Evolutionary conservation across 192 early-diverging fungal genomes (phyloP).

Genomic region (Paraglomus brasilianum): DNA sequence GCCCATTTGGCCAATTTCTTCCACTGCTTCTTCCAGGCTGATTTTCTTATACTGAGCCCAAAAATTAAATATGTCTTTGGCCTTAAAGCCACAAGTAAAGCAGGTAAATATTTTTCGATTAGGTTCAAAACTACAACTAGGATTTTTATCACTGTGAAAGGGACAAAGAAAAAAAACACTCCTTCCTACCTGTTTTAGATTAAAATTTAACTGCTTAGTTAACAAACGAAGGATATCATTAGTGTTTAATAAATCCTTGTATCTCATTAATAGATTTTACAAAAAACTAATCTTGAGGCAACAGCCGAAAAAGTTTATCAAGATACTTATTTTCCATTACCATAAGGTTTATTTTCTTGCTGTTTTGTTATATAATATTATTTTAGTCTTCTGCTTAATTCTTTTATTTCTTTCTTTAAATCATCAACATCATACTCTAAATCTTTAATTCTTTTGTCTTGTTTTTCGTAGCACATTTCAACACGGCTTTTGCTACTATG

Average conservation of each 20-base stretch:
- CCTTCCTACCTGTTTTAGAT: background rate
- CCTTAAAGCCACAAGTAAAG: constrained; percentile 18
- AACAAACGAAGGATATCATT: constrained; percentile 17
- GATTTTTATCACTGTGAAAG: constrained; percentile 17
- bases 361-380: too few species aligned
- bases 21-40: background rate
- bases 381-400: too few species aligned
- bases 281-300: too few species aligned
- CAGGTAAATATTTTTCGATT: constrained; percentile 25
- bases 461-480: too few species aligned
- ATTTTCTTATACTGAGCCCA: constrained; percentile 18
- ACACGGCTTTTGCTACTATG: too few species aligned
- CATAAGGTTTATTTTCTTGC: too few species aligned
- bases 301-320: too few species aligned
- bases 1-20: constrained; percentile 14
- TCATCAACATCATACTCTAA: too few species aligned
- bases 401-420: too few species aligned
- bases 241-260: constrained; percentile 24
- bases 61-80: constrained; percentile 21
- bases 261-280: constrained; percentile 20
- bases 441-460: too few species aligned
- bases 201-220: constrained; percentile 8
- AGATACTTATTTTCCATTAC: too few species aligned
- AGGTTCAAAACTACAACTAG: constrained; percentile 24
- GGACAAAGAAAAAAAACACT: constrained; percentile 27